Base-by-base conservation (phyloP, 306 rosid genomes). In the Gleditsia sinensis region DNA sequence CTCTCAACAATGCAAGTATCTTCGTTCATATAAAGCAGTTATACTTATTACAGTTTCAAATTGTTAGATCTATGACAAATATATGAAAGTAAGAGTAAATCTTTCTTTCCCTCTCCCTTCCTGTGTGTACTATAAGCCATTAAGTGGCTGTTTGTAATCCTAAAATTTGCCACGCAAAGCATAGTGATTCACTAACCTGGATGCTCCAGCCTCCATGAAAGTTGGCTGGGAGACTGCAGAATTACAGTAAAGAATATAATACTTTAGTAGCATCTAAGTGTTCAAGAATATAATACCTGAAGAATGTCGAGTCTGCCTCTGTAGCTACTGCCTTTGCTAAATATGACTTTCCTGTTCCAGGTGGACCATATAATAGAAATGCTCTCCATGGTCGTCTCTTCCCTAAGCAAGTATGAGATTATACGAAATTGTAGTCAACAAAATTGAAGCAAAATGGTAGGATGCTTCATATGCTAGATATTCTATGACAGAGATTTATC, bases 301-400 rank as follows among this genome's bases (percentile, higher is more conserved):
- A 91, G 86, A 91, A 91, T 32, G 96, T 90, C 8, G 96, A 90
- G 48, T 90, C 93, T 6, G 93, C 93, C 78, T 90, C 96, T 3
- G 96, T 91, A 51, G 96, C 96, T 77, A 91, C 96, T 36, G 96
- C 96, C 87, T 91, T 91, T 48, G 96, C 96, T 77, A 91, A 80
- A 80, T 88, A 91, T 12, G 96, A 91, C 77, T 91, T 91, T 46
- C 96, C 96, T 50, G 96, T 91, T 81, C 96, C 96, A 56, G 96
- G 96, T 39, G 93, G 96, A 62, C 96, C 96, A 67, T 91, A 91
- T 36, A 91, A 78, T 9, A 91, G 74, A 81, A 91, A 88, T 51
- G 93, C 96, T 75, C 96, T 85, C 96, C 96, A 91, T 1, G 96
- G 96, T 59, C 79, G 83, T 84, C 93, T 86, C 83, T 91, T 91